Evolutionary conservation across 2,329 filamentous ascomycete species (phyloP), one percentile per base, ranked within the genome.

Genomic region (Fusarium brevicatenulatum): DNA sequence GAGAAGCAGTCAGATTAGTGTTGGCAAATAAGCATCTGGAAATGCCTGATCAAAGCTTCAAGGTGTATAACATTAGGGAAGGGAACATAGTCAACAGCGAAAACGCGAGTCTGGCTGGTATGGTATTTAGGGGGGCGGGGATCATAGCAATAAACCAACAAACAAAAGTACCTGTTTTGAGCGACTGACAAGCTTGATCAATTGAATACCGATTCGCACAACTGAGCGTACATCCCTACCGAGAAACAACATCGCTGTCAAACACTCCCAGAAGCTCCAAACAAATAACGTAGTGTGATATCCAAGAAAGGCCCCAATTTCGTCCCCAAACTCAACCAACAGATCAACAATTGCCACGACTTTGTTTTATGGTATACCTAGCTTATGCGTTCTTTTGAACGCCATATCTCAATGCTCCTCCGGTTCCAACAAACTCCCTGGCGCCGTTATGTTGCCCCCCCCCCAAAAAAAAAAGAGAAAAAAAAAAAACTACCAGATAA

Each of bases 1-100:
- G 95, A 98, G 83, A 90, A 91, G 77, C 81, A 83, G 52, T 72
- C 73, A 79, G 63, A 76, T 54, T 77, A 68, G 68, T 36, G 50
- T 25, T 44, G 23, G 11, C 13, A 32, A 9, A n/a, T 9, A 16
- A 30, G 10, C 23, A 19, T 23, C 32, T 28, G 19, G 13, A 19
- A n/a, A 36, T 32, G 18, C 23, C 16, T 5, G 23, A 36, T 16
- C 54, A 13, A 11, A n/a, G 34, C 21, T 23, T 19, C 13, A 44
- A 34, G n/a, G 39, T 52, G n/a, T 18, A 25, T 19, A 13, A 18
- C 4, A 40, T 23, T 59, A 16, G 25, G 28, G 19, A 13, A 40
- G 25, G 53, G 23, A 34, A 34, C 39, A 34, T 39, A 8, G 18
- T n/a, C 19, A 36, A 36, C 9, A 28, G 28, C 15, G n/a, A 37